Conservation (phyloP, 1,284 basidiomycete genomes). For the Cryptococcus sp. region DNA sequence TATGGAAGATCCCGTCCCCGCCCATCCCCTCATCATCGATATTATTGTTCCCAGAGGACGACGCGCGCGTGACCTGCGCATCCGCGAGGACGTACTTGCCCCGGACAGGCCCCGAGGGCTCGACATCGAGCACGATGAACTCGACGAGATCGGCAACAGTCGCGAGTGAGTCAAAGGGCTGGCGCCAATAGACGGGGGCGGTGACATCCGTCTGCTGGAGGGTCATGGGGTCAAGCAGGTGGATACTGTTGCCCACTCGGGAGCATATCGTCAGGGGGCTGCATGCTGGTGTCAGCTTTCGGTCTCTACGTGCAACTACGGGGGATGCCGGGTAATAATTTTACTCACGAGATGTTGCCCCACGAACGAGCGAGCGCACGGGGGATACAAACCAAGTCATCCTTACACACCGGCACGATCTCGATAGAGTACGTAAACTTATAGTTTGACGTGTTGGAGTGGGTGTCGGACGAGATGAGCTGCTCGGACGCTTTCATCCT, state of each 20-base stretch:
- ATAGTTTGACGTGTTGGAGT: slow-evolving; percentile 89
- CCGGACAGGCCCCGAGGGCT: slow-evolving; percentile 66
- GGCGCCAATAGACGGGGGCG: slow-evolving; percentile 82
- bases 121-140: slow-evolving; percentile 93
- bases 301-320: neutral
- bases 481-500: slow-evolving; percentile 91
- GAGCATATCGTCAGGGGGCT: slow-evolving; percentile 79
- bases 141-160: slow-evolving; percentile 82
- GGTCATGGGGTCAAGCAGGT: slow-evolving; percentile 84
- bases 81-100: slow-evolving; percentile 86
- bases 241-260: slow-evolving; percentile 86
- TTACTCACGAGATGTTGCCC: slow-evolving; percentile 68
- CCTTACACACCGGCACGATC: slow-evolving; percentile 95
- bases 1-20: slow-evolving; percentile 82
- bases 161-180: slow-evolving; percentile 80
- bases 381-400: slow-evolving; percentile 91
- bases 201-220: slow-evolving; percentile 79
- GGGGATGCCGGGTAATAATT: neutral
- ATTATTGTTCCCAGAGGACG: slow-evolving; percentile 52
- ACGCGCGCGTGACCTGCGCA: slow-evolving; percentile 85
- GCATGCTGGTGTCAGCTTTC: slow-evolving; percentile 2
- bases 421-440: slow-evolving; percentile 98
- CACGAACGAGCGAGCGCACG: slow-evolving; percentile 73
- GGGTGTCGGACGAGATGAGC: slow-evolving; percentile 87
- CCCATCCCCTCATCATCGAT: slow-evolving; percentile 51